phyloP scores from a whole-genome alignment of 2,329 filamentous ascomycete species.

The Ilyonectria sp. region DNA sequence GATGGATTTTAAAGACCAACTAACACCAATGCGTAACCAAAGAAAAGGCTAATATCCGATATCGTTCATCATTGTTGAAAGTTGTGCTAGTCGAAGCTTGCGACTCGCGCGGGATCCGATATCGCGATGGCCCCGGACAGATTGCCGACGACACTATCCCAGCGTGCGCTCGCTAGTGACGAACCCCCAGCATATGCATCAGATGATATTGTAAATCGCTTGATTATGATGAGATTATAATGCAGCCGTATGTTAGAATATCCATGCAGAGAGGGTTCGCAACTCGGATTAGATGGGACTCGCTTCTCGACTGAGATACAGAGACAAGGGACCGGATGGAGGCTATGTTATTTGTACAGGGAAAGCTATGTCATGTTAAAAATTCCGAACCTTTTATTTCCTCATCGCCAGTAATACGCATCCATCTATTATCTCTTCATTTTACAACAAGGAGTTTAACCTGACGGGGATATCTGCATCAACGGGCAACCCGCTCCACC shows the following conservation, averaged over 20 bases:
- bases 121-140: constrained; percentile 5
- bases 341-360: no score
- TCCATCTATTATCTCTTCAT: neutral
- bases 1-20: no score
- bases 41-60: neutral
- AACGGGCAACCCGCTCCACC: constrained; percentile 38
- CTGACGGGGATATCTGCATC: constrained; percentile 34
- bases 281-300: no score
- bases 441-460: constrained; percentile 17
- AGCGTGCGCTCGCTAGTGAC: neutral
- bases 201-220: neutral
- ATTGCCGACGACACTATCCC: constrained; percentile 14
- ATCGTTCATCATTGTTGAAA: neutral
- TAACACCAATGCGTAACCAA: no score
- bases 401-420: neutral
- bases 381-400: neutral
- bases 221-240: neutral
- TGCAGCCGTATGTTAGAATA: neutral
- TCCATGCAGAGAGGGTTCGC: neutral
- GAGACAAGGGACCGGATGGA: no score
- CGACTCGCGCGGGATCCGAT: constrained; percentile 3
- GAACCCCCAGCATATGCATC: neutral
- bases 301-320: no score
- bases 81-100: no score
- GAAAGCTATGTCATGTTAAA: neutral